A percentile compares a stretch with the other conserved stretches of the same genome.
phyloP scores from a whole-genome alignment of 163 green algal genomes.

The Prototheca stagnorum region DNA sequence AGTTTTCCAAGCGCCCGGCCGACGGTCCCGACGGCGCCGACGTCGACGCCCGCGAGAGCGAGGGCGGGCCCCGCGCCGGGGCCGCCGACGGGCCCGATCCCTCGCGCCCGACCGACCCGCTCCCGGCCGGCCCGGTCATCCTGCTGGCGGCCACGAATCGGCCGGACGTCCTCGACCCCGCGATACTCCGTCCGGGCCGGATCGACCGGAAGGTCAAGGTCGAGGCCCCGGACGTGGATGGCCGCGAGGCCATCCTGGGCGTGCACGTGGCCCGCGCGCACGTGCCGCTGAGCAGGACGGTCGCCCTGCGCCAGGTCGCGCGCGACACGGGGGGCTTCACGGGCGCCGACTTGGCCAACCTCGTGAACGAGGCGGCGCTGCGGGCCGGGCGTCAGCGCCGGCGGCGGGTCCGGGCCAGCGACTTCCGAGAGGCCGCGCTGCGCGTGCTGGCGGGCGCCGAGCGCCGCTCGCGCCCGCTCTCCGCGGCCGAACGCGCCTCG shows the following conservation, averaged over 20 bases:
- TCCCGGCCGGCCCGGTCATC: no score
- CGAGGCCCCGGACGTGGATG: constrained; percentile 87
- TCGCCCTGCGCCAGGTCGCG: constrained; percentile 79
- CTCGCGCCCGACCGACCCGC: no score
- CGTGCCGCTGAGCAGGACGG: constrained; percentile 70
- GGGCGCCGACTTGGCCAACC: constrained; percentile 90
- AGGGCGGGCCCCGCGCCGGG: no score
- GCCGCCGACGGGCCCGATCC: no score
- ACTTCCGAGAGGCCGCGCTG: constrained; percentile 86
- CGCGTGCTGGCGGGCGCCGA: constrained; percentile 94
- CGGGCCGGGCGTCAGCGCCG: constrained; percentile 74
- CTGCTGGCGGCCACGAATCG: constrained; percentile 68
- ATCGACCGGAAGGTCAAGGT: constrained; percentile 86
- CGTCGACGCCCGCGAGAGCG: no score
- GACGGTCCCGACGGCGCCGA: constrained; percentile 86
- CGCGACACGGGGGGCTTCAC: constrained; percentile 80
- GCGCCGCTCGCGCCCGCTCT: constrained; percentile 87
- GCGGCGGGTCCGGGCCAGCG: constrained; percentile 47
- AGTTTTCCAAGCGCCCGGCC: no score
- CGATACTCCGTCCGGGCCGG: constrained; percentile 68
- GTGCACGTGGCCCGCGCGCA: constrained; percentile 94
- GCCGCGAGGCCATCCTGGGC: constrained; percentile 80
- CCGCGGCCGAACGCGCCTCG: constrained; percentile 88
- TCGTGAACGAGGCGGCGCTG: constrained; percentile 98
- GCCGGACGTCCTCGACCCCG: constrained; percentile 74